Evolutionary conservation across 441 rosid species (phyloP).

Genomic region (Mallotus repandus): DNA sequence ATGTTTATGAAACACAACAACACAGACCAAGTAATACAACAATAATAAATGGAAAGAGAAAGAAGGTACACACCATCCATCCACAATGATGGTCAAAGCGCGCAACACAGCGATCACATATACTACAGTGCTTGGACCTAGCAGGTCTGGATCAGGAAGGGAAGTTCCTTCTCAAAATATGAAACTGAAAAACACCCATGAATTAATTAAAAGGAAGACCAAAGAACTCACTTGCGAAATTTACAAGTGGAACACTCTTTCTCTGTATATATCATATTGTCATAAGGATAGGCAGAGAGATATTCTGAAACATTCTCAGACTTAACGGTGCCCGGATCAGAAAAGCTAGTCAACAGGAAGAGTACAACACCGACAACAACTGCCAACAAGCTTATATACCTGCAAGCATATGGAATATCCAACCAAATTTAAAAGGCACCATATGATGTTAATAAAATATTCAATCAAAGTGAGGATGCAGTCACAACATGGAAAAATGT

Average conservation of each 20-base stretch:
- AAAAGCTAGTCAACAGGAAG: constrained; percentile 79
- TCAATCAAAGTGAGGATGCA: not conserved
- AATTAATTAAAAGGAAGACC: constrained; percentile 11
- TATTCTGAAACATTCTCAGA: constrained; percentile 63
- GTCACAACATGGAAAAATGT: not conserved
- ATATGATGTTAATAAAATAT: no score
- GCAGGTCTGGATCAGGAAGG: constrained; percentile 64
- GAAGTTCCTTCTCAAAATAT: constrained; percentile 7
- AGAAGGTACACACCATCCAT: constrained; percentile 59
- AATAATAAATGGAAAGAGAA: not conserved
- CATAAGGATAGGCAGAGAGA: constrained; percentile 75
- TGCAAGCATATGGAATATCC: constrained; percentile 36
- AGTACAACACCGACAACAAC: constrained; percentile 70
- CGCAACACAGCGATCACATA: constrained; percentile 86
- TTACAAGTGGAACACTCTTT: constrained; percentile 84
- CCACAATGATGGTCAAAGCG: constrained; percentile 96
- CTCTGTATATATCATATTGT: constrained; percentile 62
- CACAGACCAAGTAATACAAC: not conserved
- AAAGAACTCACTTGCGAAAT: constrained; percentile 68
- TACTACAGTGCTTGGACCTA: constrained; percentile 94
- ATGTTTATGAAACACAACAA: not conserved
- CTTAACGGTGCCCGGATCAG: constrained; percentile 84
- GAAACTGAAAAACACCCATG: constrained; percentile 9
- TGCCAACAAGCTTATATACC: constrained; percentile 70
- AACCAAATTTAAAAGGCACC: not conserved